These are phyloP conservation scores for Thinopyrum elongatum DNA, from an alignment of 176 grass and related monocot species.

Conservation along the genomic window DNA sequence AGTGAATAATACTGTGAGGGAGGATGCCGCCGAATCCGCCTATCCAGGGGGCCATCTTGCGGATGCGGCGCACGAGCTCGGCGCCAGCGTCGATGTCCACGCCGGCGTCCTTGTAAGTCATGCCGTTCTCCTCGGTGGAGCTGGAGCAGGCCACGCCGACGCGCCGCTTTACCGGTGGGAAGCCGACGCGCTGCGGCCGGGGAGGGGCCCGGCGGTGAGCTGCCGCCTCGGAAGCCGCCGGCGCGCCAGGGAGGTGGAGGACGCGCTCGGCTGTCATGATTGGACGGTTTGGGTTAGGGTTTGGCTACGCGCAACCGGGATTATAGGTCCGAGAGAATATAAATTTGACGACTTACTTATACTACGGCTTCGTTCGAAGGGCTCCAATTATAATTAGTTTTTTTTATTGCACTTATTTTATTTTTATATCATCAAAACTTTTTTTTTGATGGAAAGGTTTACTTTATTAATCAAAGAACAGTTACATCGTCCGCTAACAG, in stretches of 20 bases:
- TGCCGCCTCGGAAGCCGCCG: not conserved
- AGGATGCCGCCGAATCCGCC: conserved; percentile 81
- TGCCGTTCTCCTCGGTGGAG: not conserved
- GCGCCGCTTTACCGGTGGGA: not conserved
- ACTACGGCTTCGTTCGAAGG: no score
- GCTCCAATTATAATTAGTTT: no score
- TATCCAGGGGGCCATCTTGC: conserved; percentile 75
- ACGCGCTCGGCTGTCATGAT: conserved; percentile 21
- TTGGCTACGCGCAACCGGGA: not conserved
- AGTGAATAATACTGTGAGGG: conserved; percentile 40
- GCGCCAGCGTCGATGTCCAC: conserved; percentile 89
- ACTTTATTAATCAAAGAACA: no score
- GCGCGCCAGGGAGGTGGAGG: conserved; percentile 28
- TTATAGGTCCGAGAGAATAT: not conserved
- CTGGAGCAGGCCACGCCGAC: conserved; percentile 29
- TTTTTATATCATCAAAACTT: no score
- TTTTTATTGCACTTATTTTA: no score
- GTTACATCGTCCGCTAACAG: no score
- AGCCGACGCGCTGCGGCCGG: not conserved
- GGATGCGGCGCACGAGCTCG: conserved; percentile 82
- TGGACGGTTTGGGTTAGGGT: not conserved
- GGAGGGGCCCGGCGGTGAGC: not conserved
- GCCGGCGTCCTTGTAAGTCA: conserved; percentile 74
- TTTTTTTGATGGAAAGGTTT: no score
- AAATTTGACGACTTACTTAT: not conserved